Base-by-base conservation (phyloP, 805 yeast species). In the Blastobotrys chiropterorum region DNA sequence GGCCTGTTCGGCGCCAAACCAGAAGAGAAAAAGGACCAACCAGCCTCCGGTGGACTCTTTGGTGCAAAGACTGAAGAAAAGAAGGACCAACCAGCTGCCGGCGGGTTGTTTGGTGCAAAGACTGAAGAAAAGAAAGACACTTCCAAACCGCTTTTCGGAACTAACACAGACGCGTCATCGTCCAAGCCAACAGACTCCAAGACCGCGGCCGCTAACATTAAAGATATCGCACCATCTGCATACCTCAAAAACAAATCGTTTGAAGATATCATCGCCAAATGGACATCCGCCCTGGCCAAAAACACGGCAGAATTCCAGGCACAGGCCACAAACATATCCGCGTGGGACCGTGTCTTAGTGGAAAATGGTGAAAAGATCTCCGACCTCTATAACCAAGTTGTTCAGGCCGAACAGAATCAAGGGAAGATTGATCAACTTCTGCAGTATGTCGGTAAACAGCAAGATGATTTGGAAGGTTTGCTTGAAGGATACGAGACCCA, bases 221-320 rank as follows among this genome's bases (percentile, higher is more conserved):
- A 82, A 52, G 85, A 86, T 31, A 77, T 89, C 2, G 81, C 62
- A 3, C 65, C 71, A 2, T 64, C 71, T 14, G 64, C 65, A 17
- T 67, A 95, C 3, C 77, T 94, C 38, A 90, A 87, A 61, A 94
- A 94, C 69, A 89, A 89, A 67, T 89, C 97, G 1, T 73, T 94
- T 63, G 98, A 94, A 62, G 98, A 94, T 65, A 76, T 94, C 58
- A 86, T 94, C 43, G 80, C 90, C 13, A 90, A 86, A 68, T 94
- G 99, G 99, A 86, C 97, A 0, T 81, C 82, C 51, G 95, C 94
- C 59, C 70, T 94, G 53, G 75, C 92, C 1, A 76, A 79, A 13
- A 81, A 94, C 0, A 79, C 92, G 1, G 75, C 77, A 21, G 83
- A 86, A 38, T 94, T 90, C 69, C 84, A 83, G 53, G 69, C 75